phyloP scores from a whole-genome alignment of 495 filamentous ascomycete species.

The Articulospora tetracladia region DNA sequence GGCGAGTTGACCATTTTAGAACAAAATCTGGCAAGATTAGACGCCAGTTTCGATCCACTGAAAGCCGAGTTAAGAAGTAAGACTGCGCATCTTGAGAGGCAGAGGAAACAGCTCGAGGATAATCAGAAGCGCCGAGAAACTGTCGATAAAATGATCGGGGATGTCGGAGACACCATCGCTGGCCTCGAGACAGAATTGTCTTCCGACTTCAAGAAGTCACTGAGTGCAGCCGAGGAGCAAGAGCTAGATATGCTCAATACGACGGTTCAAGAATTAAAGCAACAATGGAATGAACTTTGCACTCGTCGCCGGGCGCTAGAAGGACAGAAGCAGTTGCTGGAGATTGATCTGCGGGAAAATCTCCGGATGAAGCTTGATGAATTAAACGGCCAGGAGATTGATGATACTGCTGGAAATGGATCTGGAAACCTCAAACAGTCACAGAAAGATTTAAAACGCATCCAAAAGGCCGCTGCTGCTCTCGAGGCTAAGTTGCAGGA shows the following conservation, averaged over 20 bases:
- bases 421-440: slow-evolving; percentile 72
- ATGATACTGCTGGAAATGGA: slow-evolving; percentile 54
- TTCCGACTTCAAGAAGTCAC: slow-evolving; percentile 87
- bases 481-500: slow-evolving; percentile 65
- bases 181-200: slow-evolving; percentile 74
- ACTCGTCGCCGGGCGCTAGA: slow-evolving; percentile 74
- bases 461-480: slow-evolving; percentile 55
- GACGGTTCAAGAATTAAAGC: slow-evolving; percentile 66
- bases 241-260: slow-evolving; percentile 67
- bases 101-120: slow-evolving; percentile 68
- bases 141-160: slow-evolving; percentile 70
- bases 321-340: slow-evolving; percentile 68
- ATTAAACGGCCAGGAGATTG: slow-evolving; percentile 72
- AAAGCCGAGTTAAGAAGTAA: slow-evolving; percentile 69
- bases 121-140: slow-evolving; percentile 65
- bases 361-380: slow-evolving; percentile 82
- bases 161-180: slow-evolving; percentile 66
- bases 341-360: slow-evolving; percentile 83
- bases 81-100: slow-evolving; percentile 64
- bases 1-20: slow-evolving; percentile 80
- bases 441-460: slow-evolving; percentile 76
- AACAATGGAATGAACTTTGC: slow-evolving; percentile 69
- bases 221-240: slow-evolving; percentile 77
- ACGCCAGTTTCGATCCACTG: slow-evolving; percentile 78
- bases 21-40: slow-evolving; percentile 71